Evolutionary conservation across 108 stramenopile species (phyloP), one percentile per base, ranked within the genome.

Genomic region (Seminavis robusta): DNA sequence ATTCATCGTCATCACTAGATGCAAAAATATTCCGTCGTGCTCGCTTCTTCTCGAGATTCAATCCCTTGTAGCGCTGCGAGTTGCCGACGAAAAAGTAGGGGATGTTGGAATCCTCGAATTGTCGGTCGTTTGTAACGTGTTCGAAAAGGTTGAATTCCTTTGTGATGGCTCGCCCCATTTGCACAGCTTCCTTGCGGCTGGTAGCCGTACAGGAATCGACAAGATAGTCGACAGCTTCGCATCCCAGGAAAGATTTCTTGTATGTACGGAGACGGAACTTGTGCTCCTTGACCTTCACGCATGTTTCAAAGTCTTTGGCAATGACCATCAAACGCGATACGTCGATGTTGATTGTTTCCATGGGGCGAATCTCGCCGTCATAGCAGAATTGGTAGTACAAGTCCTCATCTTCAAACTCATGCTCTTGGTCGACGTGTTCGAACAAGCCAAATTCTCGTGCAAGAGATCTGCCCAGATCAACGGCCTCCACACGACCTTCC

Each of bases 1-100:
- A n/a, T n/a, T n/a, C n/a, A n/a, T n/a, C n/a, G n/a, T n/a, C n/a
- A n/a, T n/a, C n/a, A n/a, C n/a, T n/a, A n/a, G n/a, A n/a, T n/a
- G n/a, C n/a, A n/a, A n/a, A n/a, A n/a, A n/a, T n/a, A n/a, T n/a
- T n/a, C n/a, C n/a, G n/a, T n/a, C n/a, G n/a, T n/a, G n/a, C n/a
- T n/a, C n/a, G n/a, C n/a, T n/a, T n/a, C n/a, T n/a, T n/a, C n/a
- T n/a, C n/a, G n/a, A n/a, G n/a, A n/a, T n/a, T n/a, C n/a, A n/a
- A n/a, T n/a, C n/a, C n/a, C n/a, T n/a, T n/a, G n/a, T n/a, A n/a
- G n/a, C n/a, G n/a, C n/a, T n/a, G n/a, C n/a, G n/a, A n/a, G n/a
- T n/a, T n/a, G n/a, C n/a, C n/a, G n/a, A n/a, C n/a, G n/a, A 84
- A 86, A 4, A 67, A 38, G 52, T 73, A 86, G 21, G 65, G 84